These are phyloP conservation scores for Phtheirospermum japonicum DNA, from an alignment of 257 asterid species.

Conservation along the genomic window DNA sequence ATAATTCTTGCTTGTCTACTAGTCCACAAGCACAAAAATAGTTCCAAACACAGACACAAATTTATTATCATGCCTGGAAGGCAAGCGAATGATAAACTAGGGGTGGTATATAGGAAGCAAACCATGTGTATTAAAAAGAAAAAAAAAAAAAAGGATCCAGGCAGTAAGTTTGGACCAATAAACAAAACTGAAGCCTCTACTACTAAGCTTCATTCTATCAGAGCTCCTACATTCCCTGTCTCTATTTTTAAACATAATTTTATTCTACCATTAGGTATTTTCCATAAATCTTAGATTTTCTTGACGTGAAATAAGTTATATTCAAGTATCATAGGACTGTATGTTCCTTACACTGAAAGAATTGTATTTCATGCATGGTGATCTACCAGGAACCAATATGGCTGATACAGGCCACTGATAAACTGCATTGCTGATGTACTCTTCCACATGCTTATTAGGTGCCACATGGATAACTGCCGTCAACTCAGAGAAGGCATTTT, in stretches of 20 bases:
- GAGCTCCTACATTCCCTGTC: too few relatives aligned
- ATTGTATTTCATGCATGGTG: slow-evolving; percentile 51
- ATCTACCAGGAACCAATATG: slow-evolving; percentile 64
- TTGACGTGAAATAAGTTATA: slow-evolving; percentile 17
- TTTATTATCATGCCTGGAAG: neutral
- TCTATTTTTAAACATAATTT: neutral
- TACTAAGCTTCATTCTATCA: neutral
- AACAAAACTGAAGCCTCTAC: neutral
- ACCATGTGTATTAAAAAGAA: too few relatives aligned
- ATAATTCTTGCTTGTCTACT: neutral
- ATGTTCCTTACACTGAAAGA: slow-evolving; percentile 66
- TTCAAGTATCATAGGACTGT: slow-evolving; percentile 12
- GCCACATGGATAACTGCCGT: slow-evolving; percentile 74
- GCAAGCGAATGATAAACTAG: neutral
- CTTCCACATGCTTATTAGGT: slow-evolving; percentile 73
- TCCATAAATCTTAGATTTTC: neutral
- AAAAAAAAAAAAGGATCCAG: neutral
- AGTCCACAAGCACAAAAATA: neutral
- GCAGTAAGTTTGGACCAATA: slow-evolving; percentile 2
- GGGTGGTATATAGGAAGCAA: too few relatives aligned
- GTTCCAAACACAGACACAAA: neutral
- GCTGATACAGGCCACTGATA: slow-evolving; percentile 61
- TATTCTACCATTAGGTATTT: neutral
- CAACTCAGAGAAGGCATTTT: slow-evolving; percentile 43
- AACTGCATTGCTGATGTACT: slow-evolving; percentile 44